phyloP scores from a whole-genome alignment of 1,139 yeast species.

The Blastobotrys apis region DNA sequence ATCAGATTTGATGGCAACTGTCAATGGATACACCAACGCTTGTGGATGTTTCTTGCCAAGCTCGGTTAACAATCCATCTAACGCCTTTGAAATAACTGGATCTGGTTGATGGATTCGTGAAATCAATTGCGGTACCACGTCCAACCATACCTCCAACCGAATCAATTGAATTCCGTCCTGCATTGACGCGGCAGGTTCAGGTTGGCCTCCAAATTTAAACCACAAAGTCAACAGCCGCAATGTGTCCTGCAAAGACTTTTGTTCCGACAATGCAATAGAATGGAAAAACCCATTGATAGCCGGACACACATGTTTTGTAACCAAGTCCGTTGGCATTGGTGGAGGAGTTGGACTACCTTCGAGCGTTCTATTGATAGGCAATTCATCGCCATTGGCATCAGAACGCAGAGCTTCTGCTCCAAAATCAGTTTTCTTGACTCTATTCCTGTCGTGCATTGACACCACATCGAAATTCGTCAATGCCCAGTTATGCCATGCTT shows the following conservation, averaged over 20 bases:
- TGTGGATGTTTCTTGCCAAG: constrained; percentile 96
- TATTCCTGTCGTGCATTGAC: constrained; percentile 46
- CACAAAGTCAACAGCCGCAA: constrained; percentile 83
- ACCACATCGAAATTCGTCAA: constrained; percentile 94
- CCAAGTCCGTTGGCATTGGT: constrained; percentile 24
- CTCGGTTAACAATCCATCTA: constrained; percentile 77
- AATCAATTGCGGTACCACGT: constrained; percentile 91
- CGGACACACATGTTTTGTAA: constrained; percentile 86
- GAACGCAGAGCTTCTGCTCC: no score
- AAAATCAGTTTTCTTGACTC: no score
- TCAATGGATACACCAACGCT: constrained; percentile 89
- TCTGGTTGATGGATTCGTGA: constrained; percentile 96
- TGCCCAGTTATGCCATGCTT: constrained; percentile 99
- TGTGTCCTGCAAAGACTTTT: constrained; percentile 90
- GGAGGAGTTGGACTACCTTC: not conserved
- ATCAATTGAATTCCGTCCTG: constrained; percentile 88
- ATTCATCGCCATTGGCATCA: no score
- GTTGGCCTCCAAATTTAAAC: constrained; percentile 93
- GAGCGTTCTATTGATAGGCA: not conserved
- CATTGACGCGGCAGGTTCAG: constrained; percentile 89
- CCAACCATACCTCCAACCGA: constrained; percentile 89
- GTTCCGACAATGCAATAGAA: constrained; percentile 80
- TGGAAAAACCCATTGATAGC: constrained; percentile 95
- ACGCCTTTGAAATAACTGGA: constrained; percentile 72
- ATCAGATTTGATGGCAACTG: constrained; percentile 94